Evolutionary conservation across 352 stramenopile genomes (phyloP).

Genomic region (Globisporangium rhizosaccharum): DNA sequence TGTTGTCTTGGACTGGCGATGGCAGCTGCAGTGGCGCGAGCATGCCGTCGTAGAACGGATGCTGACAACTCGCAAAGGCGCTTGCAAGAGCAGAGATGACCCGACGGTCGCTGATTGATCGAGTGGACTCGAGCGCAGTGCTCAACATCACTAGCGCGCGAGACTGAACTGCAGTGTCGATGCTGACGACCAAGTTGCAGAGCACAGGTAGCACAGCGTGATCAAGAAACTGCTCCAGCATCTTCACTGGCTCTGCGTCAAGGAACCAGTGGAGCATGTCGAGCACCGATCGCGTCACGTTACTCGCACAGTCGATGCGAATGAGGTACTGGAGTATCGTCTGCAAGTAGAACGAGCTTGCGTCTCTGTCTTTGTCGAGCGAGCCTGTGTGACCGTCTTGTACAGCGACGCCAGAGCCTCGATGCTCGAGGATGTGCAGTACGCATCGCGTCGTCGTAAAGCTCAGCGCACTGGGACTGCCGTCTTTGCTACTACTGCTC

Average conservation of each 20-base stretch:
- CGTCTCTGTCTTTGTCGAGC: too few relatives aligned
- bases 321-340: background rate
- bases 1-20: too few relatives aligned
- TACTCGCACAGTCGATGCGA: background rate
- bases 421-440: too few relatives aligned
- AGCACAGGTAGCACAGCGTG: background rate
- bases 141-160: background rate
- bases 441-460: too few relatives aligned
- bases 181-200: background rate
- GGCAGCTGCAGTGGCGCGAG: background rate
- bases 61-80: background rate
- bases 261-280: conserved; percentile 1
- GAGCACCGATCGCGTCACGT: background rate
- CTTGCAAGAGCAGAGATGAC: background rate
- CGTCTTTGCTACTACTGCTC: background rate
- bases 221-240: background rate
- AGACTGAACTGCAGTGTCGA: background rate
- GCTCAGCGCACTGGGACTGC: too few relatives aligned
- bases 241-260: background rate
- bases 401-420: too few relatives aligned
- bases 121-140: too few relatives aligned
- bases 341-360: background rate
- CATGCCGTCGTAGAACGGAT: conserved; percentile 1
- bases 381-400: too few relatives aligned
- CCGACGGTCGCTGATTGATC: background rate